Conservation (phyloP, 2,329 filamentous ascomycete genomes). For the Plenodomus lindquistii region DNA sequence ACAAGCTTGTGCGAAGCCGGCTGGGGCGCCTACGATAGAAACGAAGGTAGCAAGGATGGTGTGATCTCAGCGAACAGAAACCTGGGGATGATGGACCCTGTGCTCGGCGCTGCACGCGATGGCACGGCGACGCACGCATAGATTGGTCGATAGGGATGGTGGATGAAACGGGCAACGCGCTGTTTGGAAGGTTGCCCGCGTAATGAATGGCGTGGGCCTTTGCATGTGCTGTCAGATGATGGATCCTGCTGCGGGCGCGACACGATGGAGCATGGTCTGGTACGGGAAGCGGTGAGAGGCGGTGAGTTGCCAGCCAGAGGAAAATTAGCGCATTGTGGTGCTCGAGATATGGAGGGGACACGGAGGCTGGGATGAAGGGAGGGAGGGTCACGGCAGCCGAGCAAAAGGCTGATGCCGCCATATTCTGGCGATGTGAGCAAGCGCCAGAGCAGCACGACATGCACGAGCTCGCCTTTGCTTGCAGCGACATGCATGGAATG, state of each 20-base stretch:
- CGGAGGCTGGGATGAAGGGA: background rate
- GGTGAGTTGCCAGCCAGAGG: conserved; percentile 11
- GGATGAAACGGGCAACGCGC: conserved; percentile 23
- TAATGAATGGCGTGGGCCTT: conserved; percentile 7
- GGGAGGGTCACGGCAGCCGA: background rate
- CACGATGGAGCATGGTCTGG: conserved; percentile 1
- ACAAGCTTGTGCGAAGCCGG: conserved; percentile 32
- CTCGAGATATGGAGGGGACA: background rate
- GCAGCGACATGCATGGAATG: conserved; percentile 6
- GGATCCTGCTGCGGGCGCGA: conserved; percentile 15
- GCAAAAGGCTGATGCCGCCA: background rate
- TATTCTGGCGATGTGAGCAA: background rate
- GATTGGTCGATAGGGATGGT: conserved; percentile 4
- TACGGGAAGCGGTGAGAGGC: conserved; percentile 30
- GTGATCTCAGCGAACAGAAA: conserved; percentile 21
- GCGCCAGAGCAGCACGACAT: background rate
- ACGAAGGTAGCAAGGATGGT: conserved; percentile 20
- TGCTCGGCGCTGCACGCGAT: conserved; percentile 24
- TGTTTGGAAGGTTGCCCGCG: conserved; percentile 13
- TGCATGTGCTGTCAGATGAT: conserved; percentile 39
- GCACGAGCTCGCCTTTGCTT: conserved; percentile 16
- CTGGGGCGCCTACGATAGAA: conserved; percentile 35
- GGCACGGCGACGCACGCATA: conserved; percentile 20
- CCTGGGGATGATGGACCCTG: conserved; percentile 15
- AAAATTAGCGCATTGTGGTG: conserved; percentile 1